Evolutionary conservation across 2,329 filamentous ascomycete genomes (phyloP), one percentile per base, ranked within the genome.

Genomic region (Penicillium sp.): DNA sequence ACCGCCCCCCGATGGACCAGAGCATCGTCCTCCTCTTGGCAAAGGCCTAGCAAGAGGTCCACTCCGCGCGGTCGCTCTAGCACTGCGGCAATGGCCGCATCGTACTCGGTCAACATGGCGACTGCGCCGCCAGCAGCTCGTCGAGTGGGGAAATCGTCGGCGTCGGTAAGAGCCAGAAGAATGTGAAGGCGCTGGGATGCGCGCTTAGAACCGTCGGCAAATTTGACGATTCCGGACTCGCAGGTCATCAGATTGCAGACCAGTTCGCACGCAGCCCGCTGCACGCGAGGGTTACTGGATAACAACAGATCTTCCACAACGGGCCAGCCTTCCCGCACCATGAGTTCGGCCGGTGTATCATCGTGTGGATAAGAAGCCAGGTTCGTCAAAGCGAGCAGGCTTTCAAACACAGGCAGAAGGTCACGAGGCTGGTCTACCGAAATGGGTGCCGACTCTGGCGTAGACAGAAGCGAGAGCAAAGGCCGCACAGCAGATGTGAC

Each of bases 351-450:
- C 11, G 70, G 63, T 23, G 66, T 60, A 43, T 60, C 60, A 51
- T 74, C 67, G 35, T 52, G 49, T 14, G 73, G 64, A 38, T 69
- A 64, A 0, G 88, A 94, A 0, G 91, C 93, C 6, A 98, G 79
- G 59, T 98, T 98, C 0, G 93, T 97, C 28, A 98, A 79, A 0
- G 93, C 91, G 66, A 97, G 85, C 7, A 98, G 78, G 0, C 86
- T 79, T 69, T 98, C 93, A 57, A 97, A 98, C 0, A 86, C 84
- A 0, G 93, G 89, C 0, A 98, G 78, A 11, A 97, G 79, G 65
- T 95, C 87, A 42, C 85, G 80, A 1, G 80, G 80, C 43, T 76
- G 74, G 47, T 73, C 70, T 20, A 63, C 69, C 6, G 70, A 65
- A 29, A 66, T 52, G 37, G 84, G 80, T 2, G 77, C 73, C 1